Conservation (phyloP, 495 filamentous ascomycete species). For the Hypoxylon intermedium region DNA sequence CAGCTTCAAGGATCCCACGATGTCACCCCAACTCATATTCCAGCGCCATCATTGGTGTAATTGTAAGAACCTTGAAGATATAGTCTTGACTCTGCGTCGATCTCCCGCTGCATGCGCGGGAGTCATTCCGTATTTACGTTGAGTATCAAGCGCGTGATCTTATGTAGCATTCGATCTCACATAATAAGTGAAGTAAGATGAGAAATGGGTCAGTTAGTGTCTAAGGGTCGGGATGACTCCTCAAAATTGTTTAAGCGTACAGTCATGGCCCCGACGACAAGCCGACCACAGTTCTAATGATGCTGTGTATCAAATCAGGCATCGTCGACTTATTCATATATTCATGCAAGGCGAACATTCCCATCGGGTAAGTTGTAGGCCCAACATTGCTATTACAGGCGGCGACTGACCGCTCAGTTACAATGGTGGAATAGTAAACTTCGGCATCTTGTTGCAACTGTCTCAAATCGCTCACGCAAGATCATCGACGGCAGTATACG, state of each 20-base stretch:
- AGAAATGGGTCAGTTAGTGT: too few species aligned
- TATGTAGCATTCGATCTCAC: too few species aligned
- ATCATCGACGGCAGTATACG: conserved; percentile 63
- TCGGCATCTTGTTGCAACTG: not conserved
- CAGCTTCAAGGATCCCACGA: not conserved
- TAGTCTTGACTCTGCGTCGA: not conserved
- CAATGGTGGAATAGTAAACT: not conserved
- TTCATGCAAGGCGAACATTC: not conserved
- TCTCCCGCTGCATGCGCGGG: not conserved
- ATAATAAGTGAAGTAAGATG: too few species aligned
- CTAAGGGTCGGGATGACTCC: too few species aligned
- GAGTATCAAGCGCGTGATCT: not conserved
- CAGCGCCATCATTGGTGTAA: not conserved
- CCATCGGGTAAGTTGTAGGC: too few species aligned
- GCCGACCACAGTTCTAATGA: too few species aligned
- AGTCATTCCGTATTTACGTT: not conserved
- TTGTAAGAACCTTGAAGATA: not conserved
- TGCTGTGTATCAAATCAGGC: not conserved
- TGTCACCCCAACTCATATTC: not conserved
- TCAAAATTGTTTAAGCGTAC: too few species aligned
- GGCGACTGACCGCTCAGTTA: too few species aligned
- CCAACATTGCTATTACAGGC: too few species aligned
- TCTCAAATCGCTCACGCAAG: conserved; percentile 28
- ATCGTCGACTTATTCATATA: not conserved
- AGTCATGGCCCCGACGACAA: too few species aligned